Evolutionary conservation across 139 green algal genomes (phyloP).

Genomic region (Trebouxia sp.): DNA sequence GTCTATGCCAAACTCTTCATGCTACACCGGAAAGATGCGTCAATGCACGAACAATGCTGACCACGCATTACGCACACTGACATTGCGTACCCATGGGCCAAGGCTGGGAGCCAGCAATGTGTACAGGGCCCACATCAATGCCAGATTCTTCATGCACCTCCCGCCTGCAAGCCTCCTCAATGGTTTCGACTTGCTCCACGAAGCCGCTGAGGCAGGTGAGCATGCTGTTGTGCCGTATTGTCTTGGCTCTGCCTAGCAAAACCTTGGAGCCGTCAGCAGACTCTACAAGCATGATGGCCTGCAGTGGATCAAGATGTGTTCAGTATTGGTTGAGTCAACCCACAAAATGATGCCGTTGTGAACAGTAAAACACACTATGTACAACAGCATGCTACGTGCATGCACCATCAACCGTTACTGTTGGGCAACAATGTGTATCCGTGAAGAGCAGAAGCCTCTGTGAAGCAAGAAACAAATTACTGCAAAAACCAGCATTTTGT

Average conservation of each 20-base stretch:
- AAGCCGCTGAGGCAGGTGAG: slow-evolving; percentile 82
- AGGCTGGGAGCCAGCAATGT: slow-evolving; percentile 65
- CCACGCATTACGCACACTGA: no score
- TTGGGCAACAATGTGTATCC: no score
- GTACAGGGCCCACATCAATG: slow-evolving; percentile 36
- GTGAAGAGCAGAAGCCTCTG: no score
- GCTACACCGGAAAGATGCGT: no score
- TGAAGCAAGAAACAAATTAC: no score
- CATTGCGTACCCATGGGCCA: slow-evolving; percentile 67
- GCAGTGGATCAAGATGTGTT: not conserved
- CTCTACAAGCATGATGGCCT: slow-evolving; percentile 84
- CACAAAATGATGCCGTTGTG: not conserved
- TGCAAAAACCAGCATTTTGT: no score
- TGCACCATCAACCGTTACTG: not conserved
- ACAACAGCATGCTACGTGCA: not conserved
- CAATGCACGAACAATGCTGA: no score
- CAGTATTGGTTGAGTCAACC: not conserved
- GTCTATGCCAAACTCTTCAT: slow-evolving; percentile 61
- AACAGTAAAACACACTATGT: not conserved
- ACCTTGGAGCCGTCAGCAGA: slow-evolving; percentile 59
- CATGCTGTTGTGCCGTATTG: slow-evolving; percentile 54
- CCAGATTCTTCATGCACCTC: slow-evolving; percentile 70
- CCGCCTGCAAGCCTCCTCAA: slow-evolving; percentile 77
- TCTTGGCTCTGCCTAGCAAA: slow-evolving; percentile 68
- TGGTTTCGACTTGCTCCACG: slow-evolving; percentile 77